Evolutionary conservation across 202 grass and related monocot genomes (phyloP), one percentile per base, ranked within the genome.

Genomic region (Elaeis oleifera): DNA sequence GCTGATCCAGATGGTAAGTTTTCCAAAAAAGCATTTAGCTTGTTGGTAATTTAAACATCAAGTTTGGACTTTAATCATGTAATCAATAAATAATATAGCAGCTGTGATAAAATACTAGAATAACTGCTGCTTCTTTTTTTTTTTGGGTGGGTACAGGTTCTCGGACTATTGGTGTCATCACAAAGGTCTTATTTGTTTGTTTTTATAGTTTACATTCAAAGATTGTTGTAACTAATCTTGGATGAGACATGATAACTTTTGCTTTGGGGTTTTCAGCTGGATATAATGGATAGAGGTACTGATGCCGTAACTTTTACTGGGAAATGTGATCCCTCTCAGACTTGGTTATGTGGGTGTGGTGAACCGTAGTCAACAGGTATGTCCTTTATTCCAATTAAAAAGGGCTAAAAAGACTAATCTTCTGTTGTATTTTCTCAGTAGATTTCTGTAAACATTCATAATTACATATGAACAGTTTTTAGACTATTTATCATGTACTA

Each of bases 251-350:
- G 23, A 51, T 24, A 63, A n/a, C 5, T 36, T 72, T 61, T 39
- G 1, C 13, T 39, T 25, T 55, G 14, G 44, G 9, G 44, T 24
- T 54, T 73, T 28, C 70, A 97, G 88, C 75, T 97, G 84, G 94
- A 97, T 83, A 97, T 97, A 79, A 97, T 97, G 94, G 94, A 92
- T 66, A 86, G 94, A 79, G 94, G 94, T 54, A 89, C 94, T 61
- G 94, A 97, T 89, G 84, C 94, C 77, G 94, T 18, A 97, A 89
- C 59, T 92, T 97, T 84, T 97, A 54, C 70, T 89, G 53, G 94
- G 94, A 79, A 97, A 97, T 86, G 76, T 89, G 50, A 83, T 97
- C 27, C 94, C 94, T 36, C 82, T 97, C 15, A 78, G 69, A 51
- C 80, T 92, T 67, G 94, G 94, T 69, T 97, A 97, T 83, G 85